phyloP scores from a whole-genome alignment of 2,329 filamentous ascomycete genomes.

The Westerdykella ornata region DNA sequence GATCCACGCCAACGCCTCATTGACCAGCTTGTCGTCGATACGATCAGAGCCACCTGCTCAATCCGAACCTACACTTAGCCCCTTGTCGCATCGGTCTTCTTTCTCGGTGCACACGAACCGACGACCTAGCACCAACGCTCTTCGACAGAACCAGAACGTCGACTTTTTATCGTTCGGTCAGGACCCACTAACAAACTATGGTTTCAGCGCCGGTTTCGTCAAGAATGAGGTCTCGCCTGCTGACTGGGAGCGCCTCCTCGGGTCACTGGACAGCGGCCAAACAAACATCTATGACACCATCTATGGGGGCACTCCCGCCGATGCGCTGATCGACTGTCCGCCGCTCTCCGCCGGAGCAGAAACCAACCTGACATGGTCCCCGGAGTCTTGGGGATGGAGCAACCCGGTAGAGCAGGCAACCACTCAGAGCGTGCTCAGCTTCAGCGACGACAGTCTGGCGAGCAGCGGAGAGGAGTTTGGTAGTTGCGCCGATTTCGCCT shows the following conservation, averaged over 20 bases:
- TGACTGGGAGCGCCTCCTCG: constrained; percentile 78
- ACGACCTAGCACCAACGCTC: constrained; percentile 24
- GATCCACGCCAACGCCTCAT: constrained; percentile 41
- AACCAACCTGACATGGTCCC: constrained; percentile 31
- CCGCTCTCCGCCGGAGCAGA: constrained; percentile 27
- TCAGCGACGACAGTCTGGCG: constrained; percentile 54
- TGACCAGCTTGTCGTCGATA: constrained; percentile 47
- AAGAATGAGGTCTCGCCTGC: constrained; percentile 50
- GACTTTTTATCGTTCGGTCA: constrained; percentile 45
- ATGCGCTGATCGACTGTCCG: constrained; percentile 31
- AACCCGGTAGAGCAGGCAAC: constrained; percentile 21
- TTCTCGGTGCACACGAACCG: constrained; percentile 29
- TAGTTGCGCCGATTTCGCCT: constrained; percentile 19
- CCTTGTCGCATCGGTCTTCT: constrained; percentile 32
- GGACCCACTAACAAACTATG: constrained; percentile 31
- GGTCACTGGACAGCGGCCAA: constrained; percentile 70
- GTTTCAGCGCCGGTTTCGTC: constrained; percentile 32
- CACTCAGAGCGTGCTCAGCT: constrained; percentile 52
- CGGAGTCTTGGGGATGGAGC: constrained; percentile 32
- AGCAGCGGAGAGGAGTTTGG: constrained; percentile 43
- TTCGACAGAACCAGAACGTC: constrained; percentile 37
- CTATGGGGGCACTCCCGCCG: constrained; percentile 58
- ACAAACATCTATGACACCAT: constrained; percentile 81
- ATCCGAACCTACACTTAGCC: constrained; percentile 45
- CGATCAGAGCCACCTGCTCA: constrained; percentile 41